Percentiles rank a stretch among this genome's conserved stretches.
phyloP scores from a whole-genome alignment of 31 red algal genomes.

The Asparagopsis taxiformis region DNA sequence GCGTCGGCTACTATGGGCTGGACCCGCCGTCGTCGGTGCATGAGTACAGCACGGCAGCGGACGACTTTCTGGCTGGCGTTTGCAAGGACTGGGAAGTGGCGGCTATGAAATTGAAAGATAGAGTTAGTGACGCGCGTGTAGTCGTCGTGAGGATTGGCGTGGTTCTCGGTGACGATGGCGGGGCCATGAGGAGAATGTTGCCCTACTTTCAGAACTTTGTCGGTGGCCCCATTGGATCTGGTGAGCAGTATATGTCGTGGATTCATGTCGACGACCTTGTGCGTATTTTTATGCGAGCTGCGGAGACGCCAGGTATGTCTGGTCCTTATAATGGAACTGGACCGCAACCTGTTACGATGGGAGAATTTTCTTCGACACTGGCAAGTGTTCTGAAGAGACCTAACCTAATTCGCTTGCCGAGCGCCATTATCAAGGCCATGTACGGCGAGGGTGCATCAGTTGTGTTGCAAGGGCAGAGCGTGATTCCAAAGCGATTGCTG shows the following conservation, averaged over 20 bases:
- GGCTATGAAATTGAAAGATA: constrained; percentile 19
- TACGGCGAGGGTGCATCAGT: constrained; percentile 72
- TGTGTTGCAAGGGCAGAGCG: constrained; percentile 86
- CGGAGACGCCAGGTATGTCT: constrained; percentile 22
- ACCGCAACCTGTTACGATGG: constrained; percentile 74
- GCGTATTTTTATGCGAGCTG: constrained; percentile 33
- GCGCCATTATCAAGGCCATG: constrained; percentile 41
- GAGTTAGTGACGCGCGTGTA: constrained; percentile 24
- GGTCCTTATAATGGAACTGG: constrained; percentile 91
- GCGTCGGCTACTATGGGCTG: constrained; percentile 92
- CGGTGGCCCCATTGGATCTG: constrained; percentile 83
- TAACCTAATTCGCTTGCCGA: constrained; percentile 77
- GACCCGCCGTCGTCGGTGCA: constrained; percentile 47
- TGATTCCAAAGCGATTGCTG: constrained; percentile 69
- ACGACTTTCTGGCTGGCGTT: constrained; percentile 84
- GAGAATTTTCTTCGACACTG: constrained; percentile 53
- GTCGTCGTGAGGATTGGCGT: constrained; percentile 82
- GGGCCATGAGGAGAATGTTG: constrained; percentile 74
- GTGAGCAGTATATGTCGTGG: constrained; percentile 92
- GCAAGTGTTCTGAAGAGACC: constrained; percentile 73
- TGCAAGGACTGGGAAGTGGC: constrained; percentile 81
- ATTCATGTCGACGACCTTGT: constrained; percentile 87
- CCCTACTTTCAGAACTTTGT: constrained; percentile 83
- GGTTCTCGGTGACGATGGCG: constrained; percentile 77
- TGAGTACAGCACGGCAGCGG: constrained; percentile 37